These are phyloP conservation scores for Auriscalpium microsporum DNA, from an alignment of 768 basidiomycete genomes.

Conservation along the genomic window DNA sequence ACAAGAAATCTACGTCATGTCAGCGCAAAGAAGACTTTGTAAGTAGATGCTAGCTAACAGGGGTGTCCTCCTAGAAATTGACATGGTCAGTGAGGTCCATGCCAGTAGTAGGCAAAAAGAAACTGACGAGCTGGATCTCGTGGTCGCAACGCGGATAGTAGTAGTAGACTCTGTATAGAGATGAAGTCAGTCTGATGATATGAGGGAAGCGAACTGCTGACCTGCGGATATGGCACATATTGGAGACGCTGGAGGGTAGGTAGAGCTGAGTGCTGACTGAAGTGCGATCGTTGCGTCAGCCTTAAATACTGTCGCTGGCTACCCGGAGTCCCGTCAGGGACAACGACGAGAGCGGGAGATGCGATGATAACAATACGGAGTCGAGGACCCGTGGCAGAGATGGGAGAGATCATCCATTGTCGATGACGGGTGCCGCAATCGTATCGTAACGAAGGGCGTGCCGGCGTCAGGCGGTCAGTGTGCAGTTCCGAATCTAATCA, in stretches of 20 bases:
- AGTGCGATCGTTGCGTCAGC: slow-evolving; percentile 11
- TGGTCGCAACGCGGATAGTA: slow-evolving; percentile 26
- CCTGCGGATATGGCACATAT: slow-evolving; percentile 73
- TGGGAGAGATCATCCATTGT: background rate
- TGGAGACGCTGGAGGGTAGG: slow-evolving; percentile 12
- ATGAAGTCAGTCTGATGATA: slow-evolving; percentile 3
- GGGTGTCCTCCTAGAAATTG: slow-evolving; percentile 6
- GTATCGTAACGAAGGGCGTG: slow-evolving; percentile 2
- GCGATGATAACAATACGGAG: slow-evolving; percentile 1
- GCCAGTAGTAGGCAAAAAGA: background rate
- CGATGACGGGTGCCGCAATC: slow-evolving; percentile 4
- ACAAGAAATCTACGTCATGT: slow-evolving; percentile 6
- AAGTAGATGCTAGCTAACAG: too few species aligned
- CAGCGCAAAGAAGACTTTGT: too few species aligned
- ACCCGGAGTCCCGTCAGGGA: slow-evolving; percentile 3
- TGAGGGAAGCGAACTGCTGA: slow-evolving; percentile 22
- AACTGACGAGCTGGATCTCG: slow-evolving; percentile 10
- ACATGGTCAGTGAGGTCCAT: background rate
- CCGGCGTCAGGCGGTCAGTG: background rate
- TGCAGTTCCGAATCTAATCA: background rate
- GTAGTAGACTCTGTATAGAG: slow-evolving; percentile 48
- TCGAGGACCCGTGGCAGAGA: background rate
- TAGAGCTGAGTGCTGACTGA: slow-evolving; percentile 17
- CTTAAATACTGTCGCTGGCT: slow-evolving; percentile 4
- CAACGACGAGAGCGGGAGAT: background rate